These are phyloP conservation scores for Byssochlamys sp. DNA, from an alignment of 2,329 filamentous ascomycete species.

Conservation along the genomic window DNA sequence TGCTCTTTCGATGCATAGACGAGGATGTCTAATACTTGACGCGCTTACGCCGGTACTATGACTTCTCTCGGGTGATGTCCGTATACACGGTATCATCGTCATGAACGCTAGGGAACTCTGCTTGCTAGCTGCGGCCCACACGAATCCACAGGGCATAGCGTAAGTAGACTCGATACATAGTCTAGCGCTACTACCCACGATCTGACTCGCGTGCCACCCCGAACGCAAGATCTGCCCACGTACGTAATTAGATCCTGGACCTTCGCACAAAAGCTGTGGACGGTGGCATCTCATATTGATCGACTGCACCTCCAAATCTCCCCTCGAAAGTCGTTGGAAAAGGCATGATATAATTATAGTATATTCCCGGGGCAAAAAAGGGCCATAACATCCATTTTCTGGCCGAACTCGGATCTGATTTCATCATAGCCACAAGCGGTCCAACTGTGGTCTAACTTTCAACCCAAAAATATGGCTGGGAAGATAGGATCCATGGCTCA, in stretches of 20 bases:
- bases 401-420: background rate
- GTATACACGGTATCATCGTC: background rate
- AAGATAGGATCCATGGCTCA: background rate
- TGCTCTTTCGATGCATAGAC: background rate
- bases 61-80: background rate
- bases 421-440: background rate
- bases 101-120: background rate
- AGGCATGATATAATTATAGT: background rate
- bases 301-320: background rate
- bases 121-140: background rate
- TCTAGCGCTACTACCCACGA: background rate
- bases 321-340: background rate
- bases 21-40: background rate
- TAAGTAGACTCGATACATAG: background rate
- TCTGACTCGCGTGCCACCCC: background rate
- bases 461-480: background rate
- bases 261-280: background rate
- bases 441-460: background rate
- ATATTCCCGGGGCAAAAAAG: background rate
- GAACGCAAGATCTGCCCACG: background rate
- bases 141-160: background rate
- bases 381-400: background rate
- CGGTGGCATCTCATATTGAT: background rate
- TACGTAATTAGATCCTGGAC: background rate
- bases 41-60: background rate